Base-by-base conservation (phyloP, 345 rosid species). In the Camelina laxa region DNA sequence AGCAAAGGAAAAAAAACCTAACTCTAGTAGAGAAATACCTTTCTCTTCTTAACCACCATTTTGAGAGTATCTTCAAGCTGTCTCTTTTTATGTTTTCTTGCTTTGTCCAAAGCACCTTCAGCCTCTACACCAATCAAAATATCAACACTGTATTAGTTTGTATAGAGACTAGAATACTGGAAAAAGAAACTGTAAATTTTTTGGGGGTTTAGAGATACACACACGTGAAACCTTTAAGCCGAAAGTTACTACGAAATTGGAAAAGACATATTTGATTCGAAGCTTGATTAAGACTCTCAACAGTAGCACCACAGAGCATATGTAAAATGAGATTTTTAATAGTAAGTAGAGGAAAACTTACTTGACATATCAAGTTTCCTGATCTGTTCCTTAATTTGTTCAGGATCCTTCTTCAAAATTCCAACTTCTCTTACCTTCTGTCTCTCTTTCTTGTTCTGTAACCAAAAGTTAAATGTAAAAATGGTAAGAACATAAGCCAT, bases 371-470 rank as follows among this genome's bases (percentile, higher is more conserved):
- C 99, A 80, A 95, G 74, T 79, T 95, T 95, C 54, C 86, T 88
- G 71, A 95, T 95, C 81, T 95, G 99, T 39, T 95, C 99, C 86
- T 57, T 87, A 56, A 95, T 86, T 45, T 82, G 80, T n/a, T 86
- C 96, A 0, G 99, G 99, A 80, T 95, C 99, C 83, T 95, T 95
- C 84, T 95, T 95, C 86, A 95, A 77, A 78, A 95, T 90, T 41
- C 98, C 99, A 42, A 92, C 99, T 78, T 95, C 99, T 77, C 99
- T 89, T 78, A 95, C 99, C 84, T 95, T 95, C 85, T 95, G 90
- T 33, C 98, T 87, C 75, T 95, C 98, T 68, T 90, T 95, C 88
- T 95, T 95, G 82, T 95, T 95, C 99, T 95, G 96, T 77, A 51
- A 65, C 13, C 60, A 66, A 72, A 60, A 2, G 0, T 5, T 24